These are phyloP conservation scores for Teunomyces funiuensis DNA, from an alignment of 805 yeast species.

Conservation along the genomic window DNA sequence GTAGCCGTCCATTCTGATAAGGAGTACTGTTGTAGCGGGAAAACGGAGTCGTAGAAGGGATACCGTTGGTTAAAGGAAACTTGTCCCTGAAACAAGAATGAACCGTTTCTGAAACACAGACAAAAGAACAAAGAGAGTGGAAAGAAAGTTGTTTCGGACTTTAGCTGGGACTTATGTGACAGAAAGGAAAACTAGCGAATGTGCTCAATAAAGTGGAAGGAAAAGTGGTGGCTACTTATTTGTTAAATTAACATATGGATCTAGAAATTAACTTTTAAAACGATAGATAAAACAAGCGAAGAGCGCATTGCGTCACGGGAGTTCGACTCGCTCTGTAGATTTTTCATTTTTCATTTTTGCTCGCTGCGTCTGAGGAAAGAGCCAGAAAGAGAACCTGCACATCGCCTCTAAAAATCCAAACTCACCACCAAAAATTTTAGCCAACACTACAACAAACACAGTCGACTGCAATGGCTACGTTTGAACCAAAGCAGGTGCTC, in stretches of 20 bases:
- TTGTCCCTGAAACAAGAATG: not conserved
- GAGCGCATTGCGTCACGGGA: too few species aligned
- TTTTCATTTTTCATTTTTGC: too few species aligned
- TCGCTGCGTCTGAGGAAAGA: too few species aligned
- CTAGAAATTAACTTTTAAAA: too few species aligned
- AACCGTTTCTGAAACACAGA: not conserved
- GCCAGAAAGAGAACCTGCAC: not conserved
- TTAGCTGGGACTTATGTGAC: too few species aligned
- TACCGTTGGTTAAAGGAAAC: not conserved
- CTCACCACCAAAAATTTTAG: not conserved
- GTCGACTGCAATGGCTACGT: constrained; percentile 6
- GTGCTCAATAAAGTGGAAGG: too few species aligned
- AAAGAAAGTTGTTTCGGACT: not conserved
- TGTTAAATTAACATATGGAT: too few species aligned
- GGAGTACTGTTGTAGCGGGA: not conserved
- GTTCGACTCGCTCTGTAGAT: too few species aligned
- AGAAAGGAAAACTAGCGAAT: too few species aligned
- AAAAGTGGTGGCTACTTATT: too few species aligned
- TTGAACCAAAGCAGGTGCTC: constrained; percentile 16
- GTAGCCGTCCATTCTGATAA: constrained; percentile 8
- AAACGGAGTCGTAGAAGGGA: too few species aligned
- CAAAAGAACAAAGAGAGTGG: not conserved
- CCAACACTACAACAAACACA: not conserved
- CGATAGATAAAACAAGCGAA: too few species aligned
- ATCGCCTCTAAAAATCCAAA: not conserved